A percentile compares a stretch with the other conserved stretches of the same genome.
Conservation (phyloP, 345 rosid species). For the Dimocarpus longan region DNA sequence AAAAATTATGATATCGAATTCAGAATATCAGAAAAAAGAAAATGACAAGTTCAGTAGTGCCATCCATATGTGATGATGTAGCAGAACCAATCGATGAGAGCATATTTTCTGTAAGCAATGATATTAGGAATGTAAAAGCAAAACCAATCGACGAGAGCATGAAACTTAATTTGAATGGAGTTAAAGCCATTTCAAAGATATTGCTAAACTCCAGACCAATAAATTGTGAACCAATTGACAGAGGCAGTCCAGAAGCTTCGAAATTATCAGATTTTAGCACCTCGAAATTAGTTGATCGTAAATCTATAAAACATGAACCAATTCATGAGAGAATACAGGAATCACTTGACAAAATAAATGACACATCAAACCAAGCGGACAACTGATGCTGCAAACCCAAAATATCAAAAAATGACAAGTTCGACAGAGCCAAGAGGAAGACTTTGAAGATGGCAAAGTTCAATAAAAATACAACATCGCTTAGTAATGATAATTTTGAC, state of each 20-base stretch:
- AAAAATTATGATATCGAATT: too few relatives aligned
- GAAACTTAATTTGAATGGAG: conserved; percentile 27
- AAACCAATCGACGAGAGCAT: conserved; percentile 56
- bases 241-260: conserved; percentile 22
- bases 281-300: conserved; percentile 31
- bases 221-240: conserved; percentile 51
- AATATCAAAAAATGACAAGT: conserved; percentile 22
- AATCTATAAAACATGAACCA: conserved; percentile 56
- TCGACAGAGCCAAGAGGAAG: conserved; percentile 43
- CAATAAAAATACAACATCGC: conserved; percentile 23
- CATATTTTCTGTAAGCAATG: too few relatives aligned
- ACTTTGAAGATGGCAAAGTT: conserved; percentile 65
- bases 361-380: conserved; percentile 29
- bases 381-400: conserved; percentile 13
- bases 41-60: too few relatives aligned
- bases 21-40: too few relatives aligned
- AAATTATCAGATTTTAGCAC: conserved; percentile 27
- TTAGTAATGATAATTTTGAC: conserved; percentile 30
- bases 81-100: too few relatives aligned
- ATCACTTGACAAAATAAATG: conserved; percentile 33
- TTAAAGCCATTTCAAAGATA: conserved; percentile 21
- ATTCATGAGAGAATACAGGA: conserved; percentile 33
- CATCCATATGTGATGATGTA: too few relatives aligned
- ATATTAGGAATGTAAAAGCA: conserved; percentile 47
- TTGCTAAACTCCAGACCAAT: conserved; percentile 18